These are phyloP conservation scores for Erigeron canadensis DNA, from an alignment of 129 eudicot genomes.

Conservation along the genomic window DNA sequence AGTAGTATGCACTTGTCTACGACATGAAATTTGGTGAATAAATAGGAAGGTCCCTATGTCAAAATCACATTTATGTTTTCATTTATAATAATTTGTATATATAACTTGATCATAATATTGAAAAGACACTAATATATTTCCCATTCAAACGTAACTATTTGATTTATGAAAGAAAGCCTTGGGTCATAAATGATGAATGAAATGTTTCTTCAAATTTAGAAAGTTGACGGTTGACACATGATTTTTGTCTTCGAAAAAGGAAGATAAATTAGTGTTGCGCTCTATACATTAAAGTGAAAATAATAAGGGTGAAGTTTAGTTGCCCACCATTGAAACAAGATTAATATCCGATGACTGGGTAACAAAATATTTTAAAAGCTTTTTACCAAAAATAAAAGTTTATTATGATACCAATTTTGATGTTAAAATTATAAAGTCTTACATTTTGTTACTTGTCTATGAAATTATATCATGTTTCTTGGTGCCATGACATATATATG, in stretches of 20 bases:
- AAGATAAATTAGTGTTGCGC: neutral
- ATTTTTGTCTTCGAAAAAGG: neutral
- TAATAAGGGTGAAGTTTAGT: no score
- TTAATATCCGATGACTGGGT: no score
- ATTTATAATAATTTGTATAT: neutral
- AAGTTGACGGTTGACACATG: neutral
- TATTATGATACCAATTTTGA: no score
- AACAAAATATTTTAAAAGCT: no score
- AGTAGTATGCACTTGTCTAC: neutral
- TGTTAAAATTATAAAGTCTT: no score
- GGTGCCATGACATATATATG: no score
- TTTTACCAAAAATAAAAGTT: no score
- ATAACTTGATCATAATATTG: neutral
- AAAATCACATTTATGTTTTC: constrained; percentile 2
- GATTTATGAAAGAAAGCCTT: neutral
- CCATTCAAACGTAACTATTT: neutral
- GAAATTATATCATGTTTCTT: no score
- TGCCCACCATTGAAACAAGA: no score
- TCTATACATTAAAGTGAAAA: no score
- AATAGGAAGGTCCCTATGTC: constrained; percentile 12
- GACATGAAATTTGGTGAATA: constrained; percentile 6
- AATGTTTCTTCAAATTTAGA: neutral
- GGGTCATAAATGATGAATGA: neutral
- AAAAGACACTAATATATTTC: neutral
- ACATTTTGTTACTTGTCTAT: no score